Evolutionary conservation across 495 filamentous ascomycete species (phyloP).

Genomic region (Cryomyces minteri): DNA sequence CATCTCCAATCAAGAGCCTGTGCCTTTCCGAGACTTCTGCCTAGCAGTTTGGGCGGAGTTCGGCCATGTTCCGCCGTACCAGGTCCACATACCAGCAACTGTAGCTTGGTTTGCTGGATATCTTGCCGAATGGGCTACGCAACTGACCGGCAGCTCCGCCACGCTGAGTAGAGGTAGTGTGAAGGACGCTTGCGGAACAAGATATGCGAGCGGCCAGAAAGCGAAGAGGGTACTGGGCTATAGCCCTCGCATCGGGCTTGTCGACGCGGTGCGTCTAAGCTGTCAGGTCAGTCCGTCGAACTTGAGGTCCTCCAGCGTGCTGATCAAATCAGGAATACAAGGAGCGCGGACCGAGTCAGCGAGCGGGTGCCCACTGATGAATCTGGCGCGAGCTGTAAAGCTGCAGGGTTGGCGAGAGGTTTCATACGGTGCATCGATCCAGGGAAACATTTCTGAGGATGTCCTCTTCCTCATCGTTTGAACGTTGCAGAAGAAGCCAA

Average conservation of each 20-base stretch:
- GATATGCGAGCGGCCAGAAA: conserved; percentile 39
- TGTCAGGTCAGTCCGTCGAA: conserved; percentile 11
- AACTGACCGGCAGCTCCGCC: conserved; percentile 28
- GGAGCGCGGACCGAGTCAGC: not conserved
- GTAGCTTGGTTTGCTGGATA: conserved; percentile 31
- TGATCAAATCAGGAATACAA: not conserved
- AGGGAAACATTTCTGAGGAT: too few relatives aligned
- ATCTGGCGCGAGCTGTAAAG: too few relatives aligned
- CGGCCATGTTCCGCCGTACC: conserved; percentile 32
- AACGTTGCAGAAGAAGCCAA: too few relatives aligned
- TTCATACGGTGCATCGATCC: too few relatives aligned
- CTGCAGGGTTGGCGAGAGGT: too few relatives aligned
- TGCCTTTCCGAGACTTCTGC: conserved; percentile 41
- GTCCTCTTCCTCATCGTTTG: too few relatives aligned
- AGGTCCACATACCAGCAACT: conserved; percentile 30
- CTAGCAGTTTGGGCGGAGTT: conserved; percentile 40
- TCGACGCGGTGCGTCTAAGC: conserved; percentile 24
- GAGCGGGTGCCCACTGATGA: too few relatives aligned
- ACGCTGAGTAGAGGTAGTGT: conserved; percentile 38
- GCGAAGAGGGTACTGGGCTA: conserved; percentile 39
- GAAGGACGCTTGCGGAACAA: conserved; percentile 30
- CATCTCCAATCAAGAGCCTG: conserved; percentile 44
- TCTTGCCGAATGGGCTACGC: conserved; percentile 31
- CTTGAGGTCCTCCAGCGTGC: not conserved
- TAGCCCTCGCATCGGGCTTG: conserved; percentile 33